These are phyloP conservation scores for Hypocreales sp. DNA, from an alignment of 2,329 filamentous ascomycete genomes.

Conservation along the genomic window DNA sequence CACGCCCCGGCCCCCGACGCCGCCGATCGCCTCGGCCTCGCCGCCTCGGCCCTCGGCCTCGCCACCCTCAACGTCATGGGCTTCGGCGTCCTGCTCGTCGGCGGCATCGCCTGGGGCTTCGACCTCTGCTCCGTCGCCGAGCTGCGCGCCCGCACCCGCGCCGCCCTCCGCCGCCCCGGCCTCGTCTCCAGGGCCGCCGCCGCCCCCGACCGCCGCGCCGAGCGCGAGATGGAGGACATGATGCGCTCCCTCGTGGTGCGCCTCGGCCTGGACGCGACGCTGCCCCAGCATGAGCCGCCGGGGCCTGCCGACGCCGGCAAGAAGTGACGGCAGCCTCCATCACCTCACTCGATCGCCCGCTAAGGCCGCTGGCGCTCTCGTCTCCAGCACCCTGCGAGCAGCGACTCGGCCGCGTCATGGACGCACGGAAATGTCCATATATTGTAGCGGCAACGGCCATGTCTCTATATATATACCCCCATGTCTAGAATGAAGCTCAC, in stretches of 20 bases:
- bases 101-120: slow-evolving; percentile 60
- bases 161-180: slow-evolving; percentile 20
- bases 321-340: neutral
- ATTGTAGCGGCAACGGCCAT: too few species aligned
- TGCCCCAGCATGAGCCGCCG: neutral
- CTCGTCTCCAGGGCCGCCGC: too few species aligned
- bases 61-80: slow-evolving; percentile 76
- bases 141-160: slow-evolving; percentile 35
- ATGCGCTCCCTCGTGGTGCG: slow-evolving; percentile 41
- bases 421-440: too few species aligned
- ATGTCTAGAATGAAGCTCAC: too few species aligned
- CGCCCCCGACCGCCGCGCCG: slow-evolving; percentile 25
- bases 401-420: too few species aligned
- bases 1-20: slow-evolving; percentile 10
- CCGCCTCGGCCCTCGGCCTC: slow-evolving; percentile 67
- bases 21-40: slow-evolving; percentile 39
- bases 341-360: too few species aligned
- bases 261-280: slow-evolving; percentile 17
- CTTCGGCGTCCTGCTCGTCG: slow-evolving; percentile 58
- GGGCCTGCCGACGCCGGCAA: neutral
- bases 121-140: slow-evolving; percentile 60
- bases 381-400: too few species aligned
- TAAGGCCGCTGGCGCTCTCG: too few species aligned
- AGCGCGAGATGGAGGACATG: slow-evolving; percentile 47
- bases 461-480: too few species aligned